Conservation (phyloP, 1,139 yeast species). For the Lodderomyces theae region DNA sequence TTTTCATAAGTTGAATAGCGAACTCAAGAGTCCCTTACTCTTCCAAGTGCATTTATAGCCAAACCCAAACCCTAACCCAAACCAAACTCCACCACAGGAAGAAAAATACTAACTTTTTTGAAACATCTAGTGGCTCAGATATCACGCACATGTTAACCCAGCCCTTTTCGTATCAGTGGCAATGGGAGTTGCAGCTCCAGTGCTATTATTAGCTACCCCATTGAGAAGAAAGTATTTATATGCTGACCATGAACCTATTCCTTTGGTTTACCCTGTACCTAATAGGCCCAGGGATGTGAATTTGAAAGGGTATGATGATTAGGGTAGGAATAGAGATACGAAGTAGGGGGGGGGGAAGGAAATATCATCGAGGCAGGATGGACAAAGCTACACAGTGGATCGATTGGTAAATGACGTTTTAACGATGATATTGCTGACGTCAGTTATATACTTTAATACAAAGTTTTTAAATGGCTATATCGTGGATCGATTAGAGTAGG, state of each 20-base stretch:
- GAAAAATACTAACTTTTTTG: neutral
- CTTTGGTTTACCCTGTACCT: conserved; percentile 68
- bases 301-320: conserved; percentile 59
- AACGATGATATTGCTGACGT: no score
- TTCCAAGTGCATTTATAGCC: no score
- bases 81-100: no score
- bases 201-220: conserved; percentile 61
- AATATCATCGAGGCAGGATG: neutral
- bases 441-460: no score
- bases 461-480: no score
- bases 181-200: conserved; percentile 68
- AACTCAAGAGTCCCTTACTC: no score
- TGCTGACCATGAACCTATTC: conserved; percentile 67
- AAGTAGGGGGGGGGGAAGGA: neutral
- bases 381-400: neutral
- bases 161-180: conserved; percentile 70
- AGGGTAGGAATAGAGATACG: conserved; percentile 12
- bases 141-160: conserved; percentile 77
- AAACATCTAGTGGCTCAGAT: conserved; percentile 64
- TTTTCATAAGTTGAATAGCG: no score
- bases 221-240: conserved; percentile 68
- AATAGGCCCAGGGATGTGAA: conserved; percentile 49
- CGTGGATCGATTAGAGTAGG: no score
- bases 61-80: no score
- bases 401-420: no score